Conservation (phyloP, 1,139 yeast genomes). For the Casaregolazyma suthepensis region DNA sequence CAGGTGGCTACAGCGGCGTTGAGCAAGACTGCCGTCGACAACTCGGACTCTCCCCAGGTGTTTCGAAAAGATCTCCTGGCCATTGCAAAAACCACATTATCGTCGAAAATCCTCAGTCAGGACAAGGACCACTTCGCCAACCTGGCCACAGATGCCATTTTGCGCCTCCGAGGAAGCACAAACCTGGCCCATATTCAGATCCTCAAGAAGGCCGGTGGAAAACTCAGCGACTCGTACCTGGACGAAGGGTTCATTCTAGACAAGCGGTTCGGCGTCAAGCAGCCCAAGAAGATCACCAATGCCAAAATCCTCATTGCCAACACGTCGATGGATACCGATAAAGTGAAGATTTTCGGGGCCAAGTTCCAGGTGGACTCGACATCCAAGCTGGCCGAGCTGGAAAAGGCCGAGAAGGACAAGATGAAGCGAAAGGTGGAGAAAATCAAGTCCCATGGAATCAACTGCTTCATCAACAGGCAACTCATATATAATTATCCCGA, state of each 20-base stretch:
- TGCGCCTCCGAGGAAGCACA: constrained; percentile 90
- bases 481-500: constrained; percentile 97
- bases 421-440: constrained; percentile 88
- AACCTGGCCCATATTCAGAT: constrained; percentile 91
- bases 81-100: constrained; percentile 89
- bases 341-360: constrained; percentile 96
- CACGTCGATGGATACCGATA: constrained; percentile 96
- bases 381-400: constrained; percentile 88
- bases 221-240: constrained; percentile 81
- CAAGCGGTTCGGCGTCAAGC: constrained; percentile 89
- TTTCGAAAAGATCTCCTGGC: constrained; percentile 75
- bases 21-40: constrained; percentile 70
- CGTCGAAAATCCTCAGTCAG: constrained; percentile 90
- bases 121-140: constrained; percentile 85
- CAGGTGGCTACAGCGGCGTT: constrained; percentile 77
- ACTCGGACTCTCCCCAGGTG: constrained; percentile 51
- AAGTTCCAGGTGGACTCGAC: constrained; percentile 96
- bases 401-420: constrained; percentile 89
- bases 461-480: constrained; percentile 91
- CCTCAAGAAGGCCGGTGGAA: constrained; percentile 90
- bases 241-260: constrained; percentile 94
- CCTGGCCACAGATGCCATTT: constrained; percentile 89
- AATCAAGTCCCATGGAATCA: constrained; percentile 74
- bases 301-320: constrained; percentile 89
- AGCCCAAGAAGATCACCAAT: constrained; percentile 77